Percentiles rank a stretch among this genome's conserved stretches.
Conservation (phyloP, 371 early-diverging fungal genomes). For the Syncephalastrum racemosum region DNA sequence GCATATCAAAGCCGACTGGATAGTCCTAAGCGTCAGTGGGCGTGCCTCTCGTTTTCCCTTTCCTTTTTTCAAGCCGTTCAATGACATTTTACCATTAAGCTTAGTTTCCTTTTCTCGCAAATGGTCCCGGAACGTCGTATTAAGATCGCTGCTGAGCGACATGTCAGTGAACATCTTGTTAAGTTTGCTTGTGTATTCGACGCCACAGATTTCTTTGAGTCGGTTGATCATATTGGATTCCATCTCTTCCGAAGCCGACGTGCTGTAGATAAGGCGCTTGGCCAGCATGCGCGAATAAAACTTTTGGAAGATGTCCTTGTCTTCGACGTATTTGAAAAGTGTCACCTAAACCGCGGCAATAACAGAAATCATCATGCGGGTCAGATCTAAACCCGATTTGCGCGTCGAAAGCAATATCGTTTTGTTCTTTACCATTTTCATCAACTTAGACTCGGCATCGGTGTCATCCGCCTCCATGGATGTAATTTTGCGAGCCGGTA, state of each 20-base stretch:
- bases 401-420: background rate
- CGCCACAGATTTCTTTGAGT: conserved; percentile 77
- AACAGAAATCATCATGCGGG: background rate
- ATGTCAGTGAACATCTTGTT: conserved; percentile 92
- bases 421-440: conserved; percentile 34
- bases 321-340: conserved; percentile 83
- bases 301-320: conserved; percentile 90
- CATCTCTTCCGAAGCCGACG: conserved; percentile 73
- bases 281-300: conserved; percentile 79
- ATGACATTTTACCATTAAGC: conserved; percentile 44
- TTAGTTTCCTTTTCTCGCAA: conserved; percentile 36
- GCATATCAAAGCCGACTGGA: conserved; percentile 70
- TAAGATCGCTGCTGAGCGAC: conserved; percentile 81
- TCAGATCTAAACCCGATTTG: no score
- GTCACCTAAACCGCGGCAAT: conserved; percentile 42
- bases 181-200: conserved; percentile 87
- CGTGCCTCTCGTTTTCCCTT: background rate
- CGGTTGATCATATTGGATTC: conserved; percentile 74
- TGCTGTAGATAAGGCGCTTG: conserved; percentile 74
- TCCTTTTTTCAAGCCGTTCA: no score
- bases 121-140: conserved; percentile 43
- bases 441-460: conserved; percentile 59
- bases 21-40: background rate
- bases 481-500: conserved; percentile 3
- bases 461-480: conserved; percentile 27